Conservation (phyloP, 78 protist genomes). For the Tieghemostelium lacteum region DNA sequence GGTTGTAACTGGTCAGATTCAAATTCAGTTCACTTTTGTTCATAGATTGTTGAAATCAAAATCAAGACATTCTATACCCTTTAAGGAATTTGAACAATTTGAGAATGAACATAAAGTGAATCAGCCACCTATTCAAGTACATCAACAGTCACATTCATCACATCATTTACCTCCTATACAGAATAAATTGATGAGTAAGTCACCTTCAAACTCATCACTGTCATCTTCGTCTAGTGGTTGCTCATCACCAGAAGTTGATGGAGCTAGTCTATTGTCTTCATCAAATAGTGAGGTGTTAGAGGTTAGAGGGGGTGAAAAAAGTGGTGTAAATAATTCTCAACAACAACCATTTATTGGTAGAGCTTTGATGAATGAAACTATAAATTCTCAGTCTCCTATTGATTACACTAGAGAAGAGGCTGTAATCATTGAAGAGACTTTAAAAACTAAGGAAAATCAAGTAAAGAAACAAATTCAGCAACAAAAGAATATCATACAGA, state of each 20-base stretch:
- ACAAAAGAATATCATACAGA: conserved; percentile 25
- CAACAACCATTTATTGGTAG: background rate
- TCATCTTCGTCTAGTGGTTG: background rate
- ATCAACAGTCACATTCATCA: background rate
- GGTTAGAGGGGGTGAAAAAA: conserved; percentile 1
- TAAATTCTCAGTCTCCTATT: background rate
- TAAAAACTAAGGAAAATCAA: conserved; percentile 46
- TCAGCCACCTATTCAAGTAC: too few species aligned
- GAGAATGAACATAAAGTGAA: background rate
- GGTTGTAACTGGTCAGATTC: conserved; percentile 45
- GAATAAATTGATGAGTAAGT: background rate
- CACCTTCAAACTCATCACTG: background rate
- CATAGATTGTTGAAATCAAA: conserved; percentile 30
- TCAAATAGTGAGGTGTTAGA: conserved; percentile 3
- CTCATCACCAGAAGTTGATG: background rate
- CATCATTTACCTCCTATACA: background rate
- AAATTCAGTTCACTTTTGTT: conserved; percentile 34
- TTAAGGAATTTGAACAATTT: background rate
- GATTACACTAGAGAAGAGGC: conserved; percentile 43
- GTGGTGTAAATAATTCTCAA: background rate
- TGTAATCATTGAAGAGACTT: conserved; percentile 70
- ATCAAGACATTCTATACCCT: conserved; percentile 27
- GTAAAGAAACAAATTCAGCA: conserved; percentile 41
- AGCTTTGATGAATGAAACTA: background rate
- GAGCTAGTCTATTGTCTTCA: too few species aligned